Percentiles rank a stretch among this genome's conserved stretches.
phyloP scores from a whole-genome alignment of 2,329 filamentous ascomycete genomes.

The Scedosporium aurantiacum region DNA sequence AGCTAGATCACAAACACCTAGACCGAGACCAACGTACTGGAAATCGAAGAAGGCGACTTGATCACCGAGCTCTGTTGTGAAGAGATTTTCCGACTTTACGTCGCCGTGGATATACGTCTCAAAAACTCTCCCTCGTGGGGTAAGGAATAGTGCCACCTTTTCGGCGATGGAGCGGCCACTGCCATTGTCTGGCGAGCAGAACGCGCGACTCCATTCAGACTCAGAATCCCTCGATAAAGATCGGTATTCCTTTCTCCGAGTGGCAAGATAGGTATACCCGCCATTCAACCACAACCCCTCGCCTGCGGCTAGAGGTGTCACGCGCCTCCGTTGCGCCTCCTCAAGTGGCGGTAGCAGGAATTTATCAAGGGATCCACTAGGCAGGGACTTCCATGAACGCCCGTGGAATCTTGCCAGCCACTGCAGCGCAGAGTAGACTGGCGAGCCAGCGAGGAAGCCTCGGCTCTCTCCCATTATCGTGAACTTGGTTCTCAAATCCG shows the following conservation, averaged over 20 bases:
- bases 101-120: conserved; percentile 57
- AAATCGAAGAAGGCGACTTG: conserved; percentile 57
- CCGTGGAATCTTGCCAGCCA: conserved; percentile 55
- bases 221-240: conserved; percentile 31
- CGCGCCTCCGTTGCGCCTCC: conserved; percentile 28
- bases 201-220: conserved; percentile 42
- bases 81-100: conserved; percentile 59
- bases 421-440: conserved; percentile 43
- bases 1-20: conserved; percentile 55
- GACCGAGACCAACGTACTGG: conserved; percentile 53
- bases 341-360: conserved; percentile 45
- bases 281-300: conserved; percentile 49
- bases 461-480: conserved; percentile 47
- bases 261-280: conserved; percentile 59
- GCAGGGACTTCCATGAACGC: conserved; percentile 30
- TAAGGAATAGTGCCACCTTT: conserved; percentile 38
- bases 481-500: conserved; percentile 40
- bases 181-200: conserved; percentile 28
- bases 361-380: not conserved
- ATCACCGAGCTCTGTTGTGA: conserved; percentile 37
- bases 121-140: conserved; percentile 29
- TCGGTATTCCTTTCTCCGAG: conserved; percentile 44
- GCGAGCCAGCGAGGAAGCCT: conserved; percentile 29
- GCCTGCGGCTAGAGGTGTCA: conserved; percentile 9
- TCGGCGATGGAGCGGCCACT: conserved; percentile 32